Evolutionary conservation across 306 rosid genomes (phyloP), one percentile per base, ranked within the genome.

Genomic region (Phaseolus lunatus): DNA sequence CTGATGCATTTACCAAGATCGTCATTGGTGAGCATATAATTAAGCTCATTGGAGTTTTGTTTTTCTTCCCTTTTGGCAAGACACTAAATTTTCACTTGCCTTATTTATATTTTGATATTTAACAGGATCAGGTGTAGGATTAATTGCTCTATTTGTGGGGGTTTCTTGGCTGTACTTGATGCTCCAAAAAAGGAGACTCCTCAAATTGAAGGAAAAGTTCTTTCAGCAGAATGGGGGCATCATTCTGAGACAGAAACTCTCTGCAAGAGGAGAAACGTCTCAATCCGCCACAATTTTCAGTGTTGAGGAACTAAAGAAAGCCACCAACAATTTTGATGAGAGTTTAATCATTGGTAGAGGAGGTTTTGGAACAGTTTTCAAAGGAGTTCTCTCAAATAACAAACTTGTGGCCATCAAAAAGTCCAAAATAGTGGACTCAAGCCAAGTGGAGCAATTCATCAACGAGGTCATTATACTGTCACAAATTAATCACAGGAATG

Each of bases 391-490:
- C 13, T 5, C 18, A 0, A 45, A 82, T 0, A 47, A 75, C 1
- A 43, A 2, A 3, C 10, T 26, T 0, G 80, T 85, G 0, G 88
- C 90, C 9, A 82, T 87, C 19, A 85, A 87, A 47, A 85, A 82
- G 69, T 80, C 87, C 10, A 87, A 62, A 70, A 18, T 80, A 22
- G 69, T 45, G 1, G 81, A 85, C 43, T 66, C 67, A 1, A 70
- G 69, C 31, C 88, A 85, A 45, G 66, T 35, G 0, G 39, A 70
- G 43, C 82, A 87, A 57, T 87, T 87, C 78, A 80, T 87, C 0
- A 85, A 87, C 10, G 88, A 87, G 47, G 78, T 85, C 6, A 14
- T 75, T 2, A 73, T 87, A 14, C 65, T 85, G 0, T 82, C 88
- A 9, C 87, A 87, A 75, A 78, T 87, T 44, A 85, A 80, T 16